A percentile compares a stretch with the other conserved stretches of the same genome.
Evolutionary conservation across 1,139 yeast genomes (phyloP).

Genomic region (Lodderomyces jiufengensis): DNA sequence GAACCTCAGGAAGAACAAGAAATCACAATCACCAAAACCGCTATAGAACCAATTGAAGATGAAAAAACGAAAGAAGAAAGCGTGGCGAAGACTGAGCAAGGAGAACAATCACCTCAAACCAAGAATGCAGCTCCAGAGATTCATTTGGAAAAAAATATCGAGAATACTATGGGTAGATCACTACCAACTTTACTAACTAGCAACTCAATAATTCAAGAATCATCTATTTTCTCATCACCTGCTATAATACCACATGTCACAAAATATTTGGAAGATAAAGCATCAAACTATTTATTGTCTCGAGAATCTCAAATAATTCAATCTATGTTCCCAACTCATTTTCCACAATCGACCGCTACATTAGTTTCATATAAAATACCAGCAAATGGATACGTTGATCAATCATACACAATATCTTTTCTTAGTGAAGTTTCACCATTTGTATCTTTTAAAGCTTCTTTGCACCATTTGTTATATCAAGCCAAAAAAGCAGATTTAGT

Average conservation of each 20-base stretch:
- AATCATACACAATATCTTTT: conserved; percentile 40
- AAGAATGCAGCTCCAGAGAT: conserved; percentile 11
- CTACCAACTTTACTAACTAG: conserved; percentile 21
- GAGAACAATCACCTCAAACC: conserved; percentile 7
- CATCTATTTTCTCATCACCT: conserved; percentile 36
- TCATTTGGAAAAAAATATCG: conserved; percentile 13
- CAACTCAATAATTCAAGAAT: conserved; percentile 35
- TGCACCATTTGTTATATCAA: conserved; percentile 39
- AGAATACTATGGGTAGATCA: conserved; percentile 31
- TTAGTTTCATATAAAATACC: conserved; percentile 46
- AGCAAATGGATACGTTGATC: conserved; percentile 41
- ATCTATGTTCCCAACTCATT: conserved; percentile 34
- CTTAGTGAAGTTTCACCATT: conserved; percentile 45
- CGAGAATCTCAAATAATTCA: conserved; percentile 27
- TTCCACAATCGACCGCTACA: conserved; percentile 22
- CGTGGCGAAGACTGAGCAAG: conserved; percentile 13
- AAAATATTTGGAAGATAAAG: conserved; percentile 26
- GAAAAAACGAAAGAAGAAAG: conserved; percentile 12
- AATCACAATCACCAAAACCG: conserved; percentile 1
- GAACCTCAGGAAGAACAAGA: conserved; percentile 17
- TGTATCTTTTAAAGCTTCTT: conserved; percentile 40
- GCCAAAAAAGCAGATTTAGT: conserved; percentile 33
- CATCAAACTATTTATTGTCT: conserved; percentile 15
- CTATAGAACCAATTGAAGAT: conserved; percentile 7
- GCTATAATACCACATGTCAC: conserved; percentile 24